phyloP scores from a whole-genome alignment of 78 protist genomes.

The Dictyostelium firmibasis region DNA sequence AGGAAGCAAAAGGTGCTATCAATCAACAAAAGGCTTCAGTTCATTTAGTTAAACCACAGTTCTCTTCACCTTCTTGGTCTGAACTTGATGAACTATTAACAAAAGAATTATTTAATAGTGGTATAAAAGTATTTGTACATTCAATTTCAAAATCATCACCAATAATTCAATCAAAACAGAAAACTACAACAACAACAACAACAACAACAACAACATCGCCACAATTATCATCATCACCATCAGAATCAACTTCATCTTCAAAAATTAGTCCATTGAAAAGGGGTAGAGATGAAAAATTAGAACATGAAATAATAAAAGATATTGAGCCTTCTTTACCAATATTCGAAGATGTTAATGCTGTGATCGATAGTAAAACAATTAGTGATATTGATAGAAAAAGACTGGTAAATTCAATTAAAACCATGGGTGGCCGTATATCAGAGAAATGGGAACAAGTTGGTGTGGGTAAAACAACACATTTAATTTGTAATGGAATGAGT shows the following conservation, averaged over 20 bases:
- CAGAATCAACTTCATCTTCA: neutral
- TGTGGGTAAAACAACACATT: conserved; percentile 34
- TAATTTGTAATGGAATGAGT: conserved; percentile 21
- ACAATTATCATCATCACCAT: neutral
- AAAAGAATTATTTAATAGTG: conserved; percentile 1
- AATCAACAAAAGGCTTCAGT: conserved; percentile 37
- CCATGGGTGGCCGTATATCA: conserved; percentile 29
- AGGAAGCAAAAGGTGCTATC: neutral
- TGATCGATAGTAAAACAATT: conserved; percentile 1
- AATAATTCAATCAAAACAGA: neutral
- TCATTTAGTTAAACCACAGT: conserved; percentile 35
- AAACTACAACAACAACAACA: neutral
- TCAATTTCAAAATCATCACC: neutral
- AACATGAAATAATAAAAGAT: conserved; percentile 1
- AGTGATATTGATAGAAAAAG: neutral
- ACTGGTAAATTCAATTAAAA: neutral
- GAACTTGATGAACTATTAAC: conserved; percentile 9
- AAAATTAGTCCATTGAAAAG: neutral
- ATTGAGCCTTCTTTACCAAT: neutral
- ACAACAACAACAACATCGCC: neutral
- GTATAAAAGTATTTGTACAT: conserved; percentile 43
- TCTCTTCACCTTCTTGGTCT: conserved; percentile 15
- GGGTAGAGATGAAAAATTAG: neutral
- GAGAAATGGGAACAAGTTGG: conserved; percentile 11
- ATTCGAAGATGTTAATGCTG: conserved; percentile 29